Conservation (phyloP, 75 land plant genomes). For the Selaginella moellendorffii region DNA sequence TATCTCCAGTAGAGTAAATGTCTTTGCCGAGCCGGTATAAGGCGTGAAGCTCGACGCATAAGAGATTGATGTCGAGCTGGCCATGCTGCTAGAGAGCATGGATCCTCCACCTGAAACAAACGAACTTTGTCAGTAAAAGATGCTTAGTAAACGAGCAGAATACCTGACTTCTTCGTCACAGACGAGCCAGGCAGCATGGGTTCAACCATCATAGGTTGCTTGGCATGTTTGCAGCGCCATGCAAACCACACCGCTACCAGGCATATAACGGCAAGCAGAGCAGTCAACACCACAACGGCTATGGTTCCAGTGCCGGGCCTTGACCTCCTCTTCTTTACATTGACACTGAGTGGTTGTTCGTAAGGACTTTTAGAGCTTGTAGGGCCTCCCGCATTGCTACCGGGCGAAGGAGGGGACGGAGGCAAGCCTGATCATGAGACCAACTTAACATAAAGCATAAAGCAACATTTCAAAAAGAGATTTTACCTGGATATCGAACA, state of each 20-base stretch:
- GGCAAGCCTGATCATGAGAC: neutral
- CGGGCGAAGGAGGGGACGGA: neutral
- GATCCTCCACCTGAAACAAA: neutral
- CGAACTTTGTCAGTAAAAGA: too few relatives aligned
- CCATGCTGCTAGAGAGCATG: neutral
- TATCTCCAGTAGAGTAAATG: neutral
- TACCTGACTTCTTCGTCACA: neutral
- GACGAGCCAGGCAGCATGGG: neutral
- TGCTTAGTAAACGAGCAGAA: too few relatives aligned
- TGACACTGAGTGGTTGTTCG: neutral
- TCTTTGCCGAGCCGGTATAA: slow-evolving; percentile 3
- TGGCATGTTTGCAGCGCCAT: neutral
- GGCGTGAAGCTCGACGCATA: slow-evolving; percentile 25
- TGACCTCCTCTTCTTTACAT: neutral
- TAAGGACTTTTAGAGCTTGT: neutral
- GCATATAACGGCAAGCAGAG: neutral
- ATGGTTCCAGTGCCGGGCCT: neutral
- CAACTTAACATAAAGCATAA: neutral
- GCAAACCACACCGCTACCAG: neutral
- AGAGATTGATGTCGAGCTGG: slow-evolving; percentile 9
- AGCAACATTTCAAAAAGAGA: neutral
- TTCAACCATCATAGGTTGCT: neutral
- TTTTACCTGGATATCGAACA: slow-evolving; percentile 66
- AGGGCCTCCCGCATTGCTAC: neutral
- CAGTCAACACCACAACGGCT: neutral